Percentiles rank a stretch among this genome's conserved stretches.
Evolutionary conservation across 768 basidiomycete genomes (phyloP).

Genomic region (Boletales sp.): DNA sequence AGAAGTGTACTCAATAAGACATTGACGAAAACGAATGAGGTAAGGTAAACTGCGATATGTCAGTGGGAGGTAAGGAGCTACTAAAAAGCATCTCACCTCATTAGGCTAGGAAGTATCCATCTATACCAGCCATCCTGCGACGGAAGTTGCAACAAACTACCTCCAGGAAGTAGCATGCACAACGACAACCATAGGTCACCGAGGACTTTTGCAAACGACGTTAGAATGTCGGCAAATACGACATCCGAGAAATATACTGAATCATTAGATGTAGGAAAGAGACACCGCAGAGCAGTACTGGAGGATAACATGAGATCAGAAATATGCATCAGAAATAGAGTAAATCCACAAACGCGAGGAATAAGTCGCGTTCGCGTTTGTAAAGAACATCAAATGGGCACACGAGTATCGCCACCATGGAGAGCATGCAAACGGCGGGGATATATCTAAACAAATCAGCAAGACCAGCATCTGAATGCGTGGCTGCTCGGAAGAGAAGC

Average conservation of each 20-base stretch:
- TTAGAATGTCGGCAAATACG: conserved; percentile 91
- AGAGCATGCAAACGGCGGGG: conserved; percentile 63
- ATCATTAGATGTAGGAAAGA: conserved; percentile 56
- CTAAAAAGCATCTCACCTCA: conserved; percentile 58
- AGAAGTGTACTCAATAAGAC: conserved; percentile 75
- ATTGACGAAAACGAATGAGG: conserved; percentile 89
- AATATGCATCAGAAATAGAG: not conserved
- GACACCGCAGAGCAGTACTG: conserved; percentile 73
- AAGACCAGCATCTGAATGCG: conserved; percentile 49
- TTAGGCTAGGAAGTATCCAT: conserved; percentile 79
- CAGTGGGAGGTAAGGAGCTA: not conserved
- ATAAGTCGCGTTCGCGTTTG: conserved; percentile 70
- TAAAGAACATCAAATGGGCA: conserved; percentile 66
- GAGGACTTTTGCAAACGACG: conserved; percentile 94
- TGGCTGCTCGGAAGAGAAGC: conserved; percentile 60
- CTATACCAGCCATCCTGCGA: conserved; percentile 57
- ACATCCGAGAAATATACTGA: conserved; percentile 88
- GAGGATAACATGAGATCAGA: not conserved
- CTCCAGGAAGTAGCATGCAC: conserved; percentile 83
- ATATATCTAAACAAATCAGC: conserved; percentile 79
- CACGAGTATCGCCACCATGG: conserved; percentile 52
- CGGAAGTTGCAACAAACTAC: conserved; percentile 66
- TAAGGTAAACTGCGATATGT: conserved; percentile 66
- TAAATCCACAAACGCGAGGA: conserved; percentile 62
- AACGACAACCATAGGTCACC: conserved; percentile 91